These are phyloP conservation scores for Mentha longifolia DNA, from an alignment of 257 asterid genomes.

Conservation along the genomic window DNA sequence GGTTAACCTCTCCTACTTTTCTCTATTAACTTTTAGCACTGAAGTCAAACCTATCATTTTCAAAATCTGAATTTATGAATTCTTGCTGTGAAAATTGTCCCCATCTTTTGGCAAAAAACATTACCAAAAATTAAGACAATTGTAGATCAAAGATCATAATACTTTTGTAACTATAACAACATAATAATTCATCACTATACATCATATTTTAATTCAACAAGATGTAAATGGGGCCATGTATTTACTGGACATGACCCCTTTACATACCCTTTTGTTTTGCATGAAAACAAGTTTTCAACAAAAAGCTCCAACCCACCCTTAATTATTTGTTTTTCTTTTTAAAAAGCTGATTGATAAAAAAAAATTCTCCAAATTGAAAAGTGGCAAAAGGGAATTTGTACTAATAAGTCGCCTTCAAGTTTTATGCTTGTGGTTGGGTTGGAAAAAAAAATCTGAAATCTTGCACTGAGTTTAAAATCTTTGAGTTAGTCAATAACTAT, in stretches of 20 bases:
- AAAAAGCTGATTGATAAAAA: conserved; percentile 32
- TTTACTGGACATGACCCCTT: conserved; percentile 8
- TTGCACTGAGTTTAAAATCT: conserved; percentile 7
- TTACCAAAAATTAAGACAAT: not conserved
- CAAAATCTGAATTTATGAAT: conserved; percentile 2
- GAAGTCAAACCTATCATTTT: conserved; percentile 36
- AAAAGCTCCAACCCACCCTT: conserved; percentile 22
- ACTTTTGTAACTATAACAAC: not conserved
- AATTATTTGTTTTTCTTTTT: conserved; percentile 27
- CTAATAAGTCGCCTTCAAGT: not conserved
- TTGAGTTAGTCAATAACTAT: not conserved
- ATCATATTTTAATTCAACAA: conserved; percentile 22
- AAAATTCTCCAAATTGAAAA: not conserved
- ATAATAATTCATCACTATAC: conserved; percentile 23
- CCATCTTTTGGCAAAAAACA: conserved; percentile 10
- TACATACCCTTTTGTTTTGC: conserved; percentile 27
- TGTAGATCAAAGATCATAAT: conserved; percentile 23
- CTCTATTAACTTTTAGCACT: not conserved
- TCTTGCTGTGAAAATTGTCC: conserved; percentile 13
- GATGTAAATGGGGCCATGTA: conserved; percentile 22
- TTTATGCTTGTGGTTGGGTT: conserved; percentile 2
- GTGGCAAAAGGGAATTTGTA: not conserved
- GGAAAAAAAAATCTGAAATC: conserved; percentile 1
- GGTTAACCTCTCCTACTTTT: not conserved
- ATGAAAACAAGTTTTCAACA: conserved; percentile 9